These are phyloP conservation scores for Niebla homalea DNA, from an alignment of 495 filamentous ascomycete species.

Conservation along the genomic window DNA sequence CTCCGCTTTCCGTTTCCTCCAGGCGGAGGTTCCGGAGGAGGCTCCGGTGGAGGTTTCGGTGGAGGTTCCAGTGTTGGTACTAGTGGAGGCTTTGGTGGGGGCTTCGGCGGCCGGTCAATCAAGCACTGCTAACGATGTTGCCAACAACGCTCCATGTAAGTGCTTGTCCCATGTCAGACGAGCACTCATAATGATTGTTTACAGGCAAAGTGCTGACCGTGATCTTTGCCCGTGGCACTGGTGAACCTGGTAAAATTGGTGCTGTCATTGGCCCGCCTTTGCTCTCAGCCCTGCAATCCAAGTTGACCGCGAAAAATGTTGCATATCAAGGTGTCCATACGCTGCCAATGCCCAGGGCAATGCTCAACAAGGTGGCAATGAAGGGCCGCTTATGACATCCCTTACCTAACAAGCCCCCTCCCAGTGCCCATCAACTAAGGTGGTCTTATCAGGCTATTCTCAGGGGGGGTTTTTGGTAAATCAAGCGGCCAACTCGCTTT, in stretches of 20 bases:
- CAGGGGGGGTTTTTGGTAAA: slow-evolving; percentile 42
- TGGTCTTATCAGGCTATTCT: slow-evolving; percentile 46
- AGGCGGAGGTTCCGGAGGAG: neutral
- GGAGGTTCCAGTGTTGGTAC: neutral
- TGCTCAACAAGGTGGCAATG: slow-evolving; percentile 28
- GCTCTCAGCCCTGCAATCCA: slow-evolving; percentile 29
- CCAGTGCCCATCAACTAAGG: slow-evolving; percentile 44
- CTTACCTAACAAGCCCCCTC: slow-evolving; percentile 31
- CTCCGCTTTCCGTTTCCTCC: neutral
- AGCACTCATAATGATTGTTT: no score
- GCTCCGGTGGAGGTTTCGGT: neutral
- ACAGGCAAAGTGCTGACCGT: slow-evolving; percentile 36
- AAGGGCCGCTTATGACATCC: slow-evolving; percentile 32
- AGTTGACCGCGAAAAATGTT: slow-evolving; percentile 23
- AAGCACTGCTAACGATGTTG: slow-evolving; percentile 32
- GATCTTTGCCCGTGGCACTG: slow-evolving; percentile 47
- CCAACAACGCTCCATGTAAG: slow-evolving; percentile 16
- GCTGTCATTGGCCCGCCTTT: slow-evolving; percentile 39
- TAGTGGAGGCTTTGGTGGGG: neutral
- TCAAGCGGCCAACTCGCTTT: slow-evolving; percentile 29
- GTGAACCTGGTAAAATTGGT: slow-evolving; percentile 43
- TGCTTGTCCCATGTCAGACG: no score
- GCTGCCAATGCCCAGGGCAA: slow-evolving; percentile 34
- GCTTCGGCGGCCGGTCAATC: slow-evolving; percentile 17
- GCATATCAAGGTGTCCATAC: slow-evolving; percentile 44